Evolutionary conservation across 306 rosid genomes (phyloP), one percentile per base, ranked within the genome.

Genomic region (Arachis stenosperma): DNA sequence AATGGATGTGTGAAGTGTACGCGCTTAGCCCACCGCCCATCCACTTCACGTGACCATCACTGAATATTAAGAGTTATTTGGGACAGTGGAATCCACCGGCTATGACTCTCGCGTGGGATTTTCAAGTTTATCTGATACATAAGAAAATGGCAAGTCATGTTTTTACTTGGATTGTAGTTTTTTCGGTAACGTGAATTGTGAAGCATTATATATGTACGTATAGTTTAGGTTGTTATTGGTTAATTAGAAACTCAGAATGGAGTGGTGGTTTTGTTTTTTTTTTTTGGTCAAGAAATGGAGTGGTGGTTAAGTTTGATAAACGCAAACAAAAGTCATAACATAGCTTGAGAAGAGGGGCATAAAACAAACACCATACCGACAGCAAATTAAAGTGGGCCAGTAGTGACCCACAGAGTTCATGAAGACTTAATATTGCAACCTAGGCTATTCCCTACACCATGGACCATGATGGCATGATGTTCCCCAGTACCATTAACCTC

Each of bases 341-440:
- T 5, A 30, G 58, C 69, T 57, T 75, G 56, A 5, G 9, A 53
- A 8, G 70, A 46, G 41, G 65, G 67, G 69, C 65, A 60, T 50
- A 22, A 22, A 22, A 22, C 27, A 22, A 22, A 65, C 74, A 71
- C 65, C 68, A 40, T 65, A 58, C 96, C 96, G 96, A 92, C 96
- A 90, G 71, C 78, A 85, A 84, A 78, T 82, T 78, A 69, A 77
- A 88, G 85, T 88, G 90, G 86, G 81, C 65, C 53, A 58, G 52
- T 44, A 48, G 59, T 42, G 94, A 74, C 90, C 92, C 92, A 85
- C 87, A 74, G 47, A 80, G 84, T 79, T 68, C 80, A 62, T 11
- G n/a, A 27, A 67, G 57, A 70, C 54, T 84, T 62, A 48, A 81
- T 59, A 22, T 75, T 69, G 44, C 12, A 75, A 70, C 81, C 41